Percentiles rank a stretch among this genome's conserved stretches.
Evolutionary conservation across 2,329 filamentous ascomycete genomes (phyloP).

Genomic region (Diaporthe sp.): DNA sequence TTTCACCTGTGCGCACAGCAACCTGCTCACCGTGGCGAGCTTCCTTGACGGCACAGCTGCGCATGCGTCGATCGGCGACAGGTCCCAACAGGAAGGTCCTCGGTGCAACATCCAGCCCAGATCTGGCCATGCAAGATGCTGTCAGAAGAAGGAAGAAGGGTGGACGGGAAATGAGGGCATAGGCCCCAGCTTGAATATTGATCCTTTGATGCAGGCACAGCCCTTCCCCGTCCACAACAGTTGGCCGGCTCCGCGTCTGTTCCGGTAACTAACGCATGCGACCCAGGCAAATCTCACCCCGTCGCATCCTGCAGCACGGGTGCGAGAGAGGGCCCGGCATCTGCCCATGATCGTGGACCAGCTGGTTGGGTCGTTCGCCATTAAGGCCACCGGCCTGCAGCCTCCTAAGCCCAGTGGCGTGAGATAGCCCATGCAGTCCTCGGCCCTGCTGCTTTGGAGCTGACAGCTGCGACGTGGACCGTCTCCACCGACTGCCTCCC

Average conservation of each 20-base stretch:
- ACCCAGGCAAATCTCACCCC: not conserved
- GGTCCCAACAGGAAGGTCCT: not conserved
- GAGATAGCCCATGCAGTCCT: conserved; percentile 17
- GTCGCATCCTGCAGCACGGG: not conserved
- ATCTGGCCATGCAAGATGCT: conserved; percentile 8
- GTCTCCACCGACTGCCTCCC: not conserved
- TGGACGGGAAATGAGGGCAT: conserved; percentile 5
- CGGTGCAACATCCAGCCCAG: not conserved
- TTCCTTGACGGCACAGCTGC: not conserved
- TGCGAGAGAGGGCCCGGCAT: not conserved
- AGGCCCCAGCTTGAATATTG: not conserved
- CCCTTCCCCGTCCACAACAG: conserved; percentile 6
- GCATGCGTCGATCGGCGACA: not conserved
- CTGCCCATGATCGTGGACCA: not conserved
- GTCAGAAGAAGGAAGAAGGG: not conserved
- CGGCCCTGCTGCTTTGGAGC: conserved; percentile 9
- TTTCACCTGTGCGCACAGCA: not conserved
- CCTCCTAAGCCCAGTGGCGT: conserved; percentile 26
- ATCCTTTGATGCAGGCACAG: conserved; percentile 5
- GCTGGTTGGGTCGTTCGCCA: conserved; percentile 1
- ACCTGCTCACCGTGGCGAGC: not conserved
- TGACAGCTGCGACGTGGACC: not conserved
- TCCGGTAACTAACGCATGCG: conserved; percentile 6
- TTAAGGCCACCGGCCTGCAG: not conserved
- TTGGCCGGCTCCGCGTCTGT: not conserved